These are phyloP conservation scores for Cystofilobasidium capitatum DNA, from an alignment of 768 basidiomycete genomes.

Conservation along the genomic window DNA sequence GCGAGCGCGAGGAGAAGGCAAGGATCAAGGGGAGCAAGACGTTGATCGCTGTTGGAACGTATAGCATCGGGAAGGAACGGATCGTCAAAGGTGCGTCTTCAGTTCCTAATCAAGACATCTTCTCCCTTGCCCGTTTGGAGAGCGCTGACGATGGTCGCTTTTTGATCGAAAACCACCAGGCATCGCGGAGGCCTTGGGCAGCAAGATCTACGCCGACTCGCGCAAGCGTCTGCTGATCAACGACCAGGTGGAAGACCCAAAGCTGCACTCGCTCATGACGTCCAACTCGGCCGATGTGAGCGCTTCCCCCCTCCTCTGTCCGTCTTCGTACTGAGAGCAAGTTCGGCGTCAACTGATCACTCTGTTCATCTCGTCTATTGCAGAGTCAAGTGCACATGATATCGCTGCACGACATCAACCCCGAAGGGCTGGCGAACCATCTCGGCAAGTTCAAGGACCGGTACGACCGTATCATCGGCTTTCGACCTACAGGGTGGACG, in stretches of 20 bases:
- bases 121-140: too few relatives aligned
- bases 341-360: neutral
- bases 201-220: conserved; percentile 80
- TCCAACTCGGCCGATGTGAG: conserved; percentile 62
- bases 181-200: conserved; percentile 66
- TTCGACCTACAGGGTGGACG: conserved; percentile 96
- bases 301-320: too few relatives aligned
- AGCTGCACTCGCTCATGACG: conserved; percentile 68
- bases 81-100: conserved; percentile 71
- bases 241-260: conserved; percentile 48
- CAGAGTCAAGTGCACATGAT: conserved; percentile 68
- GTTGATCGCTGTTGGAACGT: conserved; percentile 51
- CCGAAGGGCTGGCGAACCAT: conserved; percentile 69
- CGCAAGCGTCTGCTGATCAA: conserved; percentile 71
- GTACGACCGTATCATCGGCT: conserved; percentile 65
- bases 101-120: neutral
- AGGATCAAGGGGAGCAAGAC: conserved; percentile 29
- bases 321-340: neutral
- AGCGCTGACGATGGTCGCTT: conserved; percentile 9
- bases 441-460: conserved; percentile 60
- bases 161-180: conserved; percentile 44
- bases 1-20: conserved; percentile 30
- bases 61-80: conserved; percentile 94
- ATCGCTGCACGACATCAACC: conserved; percentile 60
- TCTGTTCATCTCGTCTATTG: neutral